A percentile compares a stretch with the other conserved stretches of the same genome.
Conservation (phyloP, 2,329 filamentous ascomycete species). For the Arthroderma uncinatum region DNA sequence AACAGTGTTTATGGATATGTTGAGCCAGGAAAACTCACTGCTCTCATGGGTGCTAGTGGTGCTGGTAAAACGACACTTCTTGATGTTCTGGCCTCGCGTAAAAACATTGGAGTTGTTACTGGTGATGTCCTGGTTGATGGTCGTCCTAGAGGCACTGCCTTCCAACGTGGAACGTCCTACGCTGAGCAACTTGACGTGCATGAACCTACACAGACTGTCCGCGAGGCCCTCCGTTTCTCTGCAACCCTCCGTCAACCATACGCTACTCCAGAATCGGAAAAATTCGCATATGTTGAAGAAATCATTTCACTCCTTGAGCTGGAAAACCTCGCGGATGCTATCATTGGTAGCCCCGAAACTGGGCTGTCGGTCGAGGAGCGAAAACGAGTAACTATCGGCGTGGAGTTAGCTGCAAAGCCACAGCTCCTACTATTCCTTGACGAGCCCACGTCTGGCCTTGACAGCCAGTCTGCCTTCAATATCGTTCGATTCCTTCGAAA, state of each 20-base stretch:
- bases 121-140: slow-evolving; percentile 78
- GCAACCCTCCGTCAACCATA: slow-evolving; percentile 75
- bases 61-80: slow-evolving; percentile 87
- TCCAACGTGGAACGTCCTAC: slow-evolving; percentile 78
- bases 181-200: slow-evolving; percentile 78
- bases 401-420: slow-evolving; percentile 90
- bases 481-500: slow-evolving; percentile 83
- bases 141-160: slow-evolving; percentile 56
- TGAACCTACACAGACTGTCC: slow-evolving; percentile 69
- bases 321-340: slow-evolving; percentile 77
- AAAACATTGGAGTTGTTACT: slow-evolving; percentile 76
- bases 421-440: slow-evolving; percentile 83
- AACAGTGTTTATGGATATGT: slow-evolving; percentile 88
- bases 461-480: slow-evolving; percentile 86
- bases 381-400: slow-evolving; percentile 82
- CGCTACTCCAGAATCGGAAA: slow-evolving; percentile 60
- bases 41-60: slow-evolving; percentile 79
- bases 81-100: slow-evolving; percentile 72
- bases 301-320: slow-evolving; percentile 86
- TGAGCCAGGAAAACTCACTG: slow-evolving; percentile 83
- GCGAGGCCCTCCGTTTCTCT: slow-evolving; percentile 78
- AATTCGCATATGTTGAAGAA: slow-evolving; percentile 77
- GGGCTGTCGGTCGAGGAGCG: slow-evolving; percentile 52
- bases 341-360: slow-evolving; percentile 83
- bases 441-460: slow-evolving; percentile 86